Base-by-base conservation (phyloP, 352 stramenopile genomes). In the Aphanomyces euteiches region DNA sequence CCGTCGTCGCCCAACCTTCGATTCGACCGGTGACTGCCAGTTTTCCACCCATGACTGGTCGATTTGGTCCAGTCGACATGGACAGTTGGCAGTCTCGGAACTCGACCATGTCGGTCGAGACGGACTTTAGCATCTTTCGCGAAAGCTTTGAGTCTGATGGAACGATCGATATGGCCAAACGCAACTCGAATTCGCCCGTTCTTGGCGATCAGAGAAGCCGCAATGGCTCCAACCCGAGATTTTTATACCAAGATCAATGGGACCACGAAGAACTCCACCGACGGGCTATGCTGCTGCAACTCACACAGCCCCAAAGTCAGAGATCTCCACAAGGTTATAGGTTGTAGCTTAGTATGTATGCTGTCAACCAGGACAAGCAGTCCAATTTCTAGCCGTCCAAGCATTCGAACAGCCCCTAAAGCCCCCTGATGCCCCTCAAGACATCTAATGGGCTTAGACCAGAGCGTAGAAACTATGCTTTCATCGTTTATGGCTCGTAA, bases 231-330 rank as follows among this genome's bases (percentile, higher is more conserved):
- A 53, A 53, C n/a, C 45, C 45, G n/a, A 15, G 45, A 2, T 15
- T 53, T 1, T 53, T 53, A n/a, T 53, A 53, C 45, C 45, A 53
- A 53, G 45, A 53, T 15, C 45, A 53, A 53, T 53, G 45, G 45
- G 45, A 2, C 45, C 2, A 53, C 13, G 13, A 53, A 53, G 45
- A 53, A 53, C 45, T 53, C 1, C 45, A n/a, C 13, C 45, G 45
- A 53, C 45, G 45, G 1, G 45, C 45, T n/a, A 53, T 53, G 45
- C n/a, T 53, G 45, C 45, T 53, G 45, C 45, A 53, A 15, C 45
- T n/a, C 13, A 53, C 45, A 53, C 45, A 53, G n/a, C 45, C 45
- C 2, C 13, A 53, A 28, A 28, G 28, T 28, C 28, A 28, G 28
- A 28, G 28, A 28, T 28, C 28, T 28, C 28, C 28, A 28, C 28